phyloP scores from a whole-genome alignment of 2,329 filamentous ascomycete genomes.

The Colletotrichum siamense region DNA sequence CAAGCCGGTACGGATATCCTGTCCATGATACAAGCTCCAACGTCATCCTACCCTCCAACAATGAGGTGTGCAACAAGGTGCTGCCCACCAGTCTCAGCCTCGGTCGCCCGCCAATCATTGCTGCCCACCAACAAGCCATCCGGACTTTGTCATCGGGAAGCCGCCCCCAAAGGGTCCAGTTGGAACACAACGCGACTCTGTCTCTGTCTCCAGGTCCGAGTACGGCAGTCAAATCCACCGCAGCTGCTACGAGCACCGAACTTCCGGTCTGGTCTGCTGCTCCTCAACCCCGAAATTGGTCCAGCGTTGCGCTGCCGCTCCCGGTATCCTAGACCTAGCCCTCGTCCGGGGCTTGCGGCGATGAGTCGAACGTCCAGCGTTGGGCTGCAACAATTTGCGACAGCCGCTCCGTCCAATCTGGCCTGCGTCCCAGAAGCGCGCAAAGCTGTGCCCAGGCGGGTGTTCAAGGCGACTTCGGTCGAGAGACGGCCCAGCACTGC shows the following conservation, averaged over 20 bases:
- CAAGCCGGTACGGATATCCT: background rate
- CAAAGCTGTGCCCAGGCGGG: background rate
- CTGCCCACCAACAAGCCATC: background rate
- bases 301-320: background rate
- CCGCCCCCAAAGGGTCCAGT: conserved; percentile 1
- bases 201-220: conserved; percentile 2
- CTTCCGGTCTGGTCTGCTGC: background rate
- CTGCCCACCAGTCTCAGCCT: conserved; percentile 13
- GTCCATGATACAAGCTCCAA: background rate
- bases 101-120: background rate
- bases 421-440: background rate
- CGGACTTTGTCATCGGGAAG: conserved; percentile 1
- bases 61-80: background rate
- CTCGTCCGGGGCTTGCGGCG: background rate
- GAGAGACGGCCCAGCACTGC: background rate
- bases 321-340: background rate
- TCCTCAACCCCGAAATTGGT: background rate
- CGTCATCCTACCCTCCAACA: conserved; percentile 1
- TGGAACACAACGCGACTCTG: conserved; percentile 3
- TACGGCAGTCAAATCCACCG: background rate
- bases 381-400: background rate
- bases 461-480: background rate
- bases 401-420: background rate
- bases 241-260: background rate
- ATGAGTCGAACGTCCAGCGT: background rate